Evolutionary conservation across 495 filamentous ascomycete species (phyloP).

Genomic region (Penicillium atrosanguineum): DNA sequence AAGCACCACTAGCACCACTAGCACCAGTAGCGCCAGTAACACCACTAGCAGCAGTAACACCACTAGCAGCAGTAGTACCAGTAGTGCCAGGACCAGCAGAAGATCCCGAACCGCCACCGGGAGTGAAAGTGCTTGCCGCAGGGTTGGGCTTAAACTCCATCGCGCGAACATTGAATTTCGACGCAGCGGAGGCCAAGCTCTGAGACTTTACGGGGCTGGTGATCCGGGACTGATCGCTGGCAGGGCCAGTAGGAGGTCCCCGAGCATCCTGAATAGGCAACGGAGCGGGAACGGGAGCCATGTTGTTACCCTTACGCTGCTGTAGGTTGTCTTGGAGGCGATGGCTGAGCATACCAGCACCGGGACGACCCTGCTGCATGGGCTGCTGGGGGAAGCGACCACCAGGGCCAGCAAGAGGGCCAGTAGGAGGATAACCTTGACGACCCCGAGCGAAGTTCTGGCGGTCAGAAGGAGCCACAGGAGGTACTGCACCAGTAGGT

Average conservation of each 20-base stretch:
- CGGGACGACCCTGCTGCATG: conserved; percentile 40
- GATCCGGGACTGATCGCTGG: conserved; percentile 41
- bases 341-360: conserved; percentile 49
- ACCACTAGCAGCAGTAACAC: conserved; percentile 25
- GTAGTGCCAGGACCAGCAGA: not conserved
- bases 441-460: conserved; percentile 43
- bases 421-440: conserved; percentile 47
- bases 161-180: conserved; percentile 78
- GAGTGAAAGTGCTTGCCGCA: conserved; percentile 73
- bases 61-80: conserved; percentile 41
- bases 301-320: conserved; percentile 50
- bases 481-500: conserved; percentile 31
- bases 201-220: conserved; percentile 47
- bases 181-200: conserved; percentile 49
- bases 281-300: conserved; percentile 49
- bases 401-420: conserved; percentile 36
- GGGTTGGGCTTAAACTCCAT: conserved; percentile 83
- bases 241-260: conserved; percentile 47
- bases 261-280: conserved; percentile 54
- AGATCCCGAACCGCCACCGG: conserved; percentile 52
- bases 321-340: conserved; percentile 56
- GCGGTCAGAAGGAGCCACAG: conserved; percentile 40
- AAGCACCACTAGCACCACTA: conserved; percentile 28
- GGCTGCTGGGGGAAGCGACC: conserved; percentile 42
- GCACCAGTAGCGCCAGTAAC: conserved; percentile 17